Evolutionary conservation across 768 basidiomycete species (phyloP).

Genomic region (Boletus insuetus): DNA sequence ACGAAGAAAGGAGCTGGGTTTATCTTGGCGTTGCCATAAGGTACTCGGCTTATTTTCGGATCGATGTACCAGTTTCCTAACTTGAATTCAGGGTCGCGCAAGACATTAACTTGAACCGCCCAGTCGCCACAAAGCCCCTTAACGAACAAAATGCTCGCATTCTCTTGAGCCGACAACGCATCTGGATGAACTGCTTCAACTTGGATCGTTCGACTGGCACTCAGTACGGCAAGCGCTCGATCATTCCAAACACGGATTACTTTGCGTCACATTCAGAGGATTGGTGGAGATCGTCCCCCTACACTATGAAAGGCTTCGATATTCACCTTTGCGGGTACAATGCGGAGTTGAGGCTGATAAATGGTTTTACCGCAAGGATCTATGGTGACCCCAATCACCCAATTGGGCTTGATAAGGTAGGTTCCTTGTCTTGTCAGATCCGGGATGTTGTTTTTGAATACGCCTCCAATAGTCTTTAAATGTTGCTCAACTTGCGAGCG

Average conservation of each 20-base stretch:
- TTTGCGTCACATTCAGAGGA: slow-evolving; percentile 65
- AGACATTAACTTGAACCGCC: slow-evolving; percentile 85
- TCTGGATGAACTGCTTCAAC: slow-evolving; percentile 91
- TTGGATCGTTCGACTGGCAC: slow-evolving; percentile 85
- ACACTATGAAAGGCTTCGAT: slow-evolving; percentile 72
- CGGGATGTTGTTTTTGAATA: slow-evolving; percentile 1
- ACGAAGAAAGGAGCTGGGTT: slow-evolving; percentile 88
- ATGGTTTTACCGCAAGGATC: slow-evolving; percentile 57
- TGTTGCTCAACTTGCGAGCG: slow-evolving; percentile 60
- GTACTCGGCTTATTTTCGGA: slow-evolving; percentile 35
- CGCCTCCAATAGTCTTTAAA: slow-evolving; percentile 54
- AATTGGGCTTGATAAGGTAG: slow-evolving; percentile 72
- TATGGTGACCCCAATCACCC: slow-evolving; percentile 74
- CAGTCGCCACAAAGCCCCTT: slow-evolving; percentile 64
- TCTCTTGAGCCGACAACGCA: slow-evolving; percentile 84
- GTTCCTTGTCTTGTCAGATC: not conserved
- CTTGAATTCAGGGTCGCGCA: slow-evolving; percentile 66
- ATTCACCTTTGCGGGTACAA: slow-evolving; percentile 81
- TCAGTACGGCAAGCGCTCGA: slow-evolving; percentile 85
- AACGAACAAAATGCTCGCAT: slow-evolving; percentile 84
- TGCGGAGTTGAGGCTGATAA: slow-evolving; percentile 64
- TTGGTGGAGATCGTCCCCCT: slow-evolving; percentile 69
- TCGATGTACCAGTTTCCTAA: slow-evolving; percentile 1
- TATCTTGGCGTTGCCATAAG: slow-evolving; percentile 88
- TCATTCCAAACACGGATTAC: slow-evolving; percentile 75